phyloP scores from a whole-genome alignment of 495 filamentous ascomycete species.

The Xylaria longipes region DNA sequence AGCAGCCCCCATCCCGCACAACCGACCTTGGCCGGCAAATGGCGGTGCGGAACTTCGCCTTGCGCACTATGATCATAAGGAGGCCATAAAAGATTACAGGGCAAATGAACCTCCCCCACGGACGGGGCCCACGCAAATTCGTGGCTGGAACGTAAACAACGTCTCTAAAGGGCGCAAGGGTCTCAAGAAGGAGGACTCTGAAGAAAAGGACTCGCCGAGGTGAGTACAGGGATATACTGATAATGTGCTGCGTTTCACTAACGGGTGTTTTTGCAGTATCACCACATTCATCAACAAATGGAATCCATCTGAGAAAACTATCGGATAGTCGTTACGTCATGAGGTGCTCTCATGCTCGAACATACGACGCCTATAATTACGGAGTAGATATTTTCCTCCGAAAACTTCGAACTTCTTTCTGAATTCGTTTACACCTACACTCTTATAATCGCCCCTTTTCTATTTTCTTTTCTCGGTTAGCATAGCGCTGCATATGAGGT shows the following conservation, averaged over 20 bases:
- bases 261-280: conserved; percentile 32
- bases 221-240: conserved; percentile 30
- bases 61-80: conserved; percentile 55
- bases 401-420: neutral
- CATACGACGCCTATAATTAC: neutral
- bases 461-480: conserved; percentile 17
- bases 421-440: neutral
- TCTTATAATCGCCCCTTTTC: neutral
- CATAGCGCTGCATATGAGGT: conserved; percentile 23
- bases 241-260: conserved; percentile 24
- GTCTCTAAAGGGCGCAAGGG: conserved; percentile 38
- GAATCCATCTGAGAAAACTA: conserved; percentile 34
- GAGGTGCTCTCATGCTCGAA: neutral
- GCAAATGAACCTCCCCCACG: conserved; percentile 52
- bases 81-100: conserved; percentile 54
- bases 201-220: conserved; percentile 43
- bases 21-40: conserved; percentile 48
- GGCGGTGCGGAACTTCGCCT: conserved; percentile 52
- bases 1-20: conserved; percentile 54
- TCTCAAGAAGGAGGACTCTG: conserved; percentile 36
- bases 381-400: neutral
- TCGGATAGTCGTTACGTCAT: neutral
- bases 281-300: conserved; percentile 38
- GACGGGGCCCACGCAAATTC: conserved; percentile 53
- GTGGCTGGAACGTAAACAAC: conserved; percentile 58